Percentiles rank a stretch among this genome's conserved stretches.
Evolutionary conservation across 225 moss, liverwort and hornwort genomes (phyloP).

Genomic region (Bryum argenteum): DNA sequence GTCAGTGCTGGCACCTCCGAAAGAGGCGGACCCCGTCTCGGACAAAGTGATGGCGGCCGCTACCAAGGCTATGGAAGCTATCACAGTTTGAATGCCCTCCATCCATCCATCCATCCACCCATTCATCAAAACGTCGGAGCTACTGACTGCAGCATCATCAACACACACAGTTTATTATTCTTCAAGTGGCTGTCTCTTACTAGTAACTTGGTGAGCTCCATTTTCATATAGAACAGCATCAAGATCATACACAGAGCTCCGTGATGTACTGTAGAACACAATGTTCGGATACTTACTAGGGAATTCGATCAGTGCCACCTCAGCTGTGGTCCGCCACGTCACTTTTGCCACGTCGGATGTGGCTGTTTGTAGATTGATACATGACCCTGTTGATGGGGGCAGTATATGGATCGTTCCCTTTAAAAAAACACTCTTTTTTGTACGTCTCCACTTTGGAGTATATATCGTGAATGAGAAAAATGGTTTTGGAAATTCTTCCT

Average conservation of each 20-base stretch:
- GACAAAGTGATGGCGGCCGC: constrained; percentile 28
- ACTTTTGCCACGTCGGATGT: background rate
- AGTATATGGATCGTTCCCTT: background rate
- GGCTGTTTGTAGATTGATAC: constrained; percentile 28
- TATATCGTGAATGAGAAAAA: background rate
- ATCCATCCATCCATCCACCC: too few relatives aligned
- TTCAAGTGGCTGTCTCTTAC: constrained; percentile 1
- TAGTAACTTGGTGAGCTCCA: background rate
- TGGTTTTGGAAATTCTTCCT: too few relatives aligned
- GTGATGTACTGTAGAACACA: background rate
- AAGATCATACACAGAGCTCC: background rate
- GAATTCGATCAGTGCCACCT: constrained; percentile 10
- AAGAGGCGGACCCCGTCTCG: background rate
- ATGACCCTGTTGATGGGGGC: background rate
- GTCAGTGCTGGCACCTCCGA: constrained; percentile 18
- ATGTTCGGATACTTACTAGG: background rate
- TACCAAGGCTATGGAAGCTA: constrained; percentile 19
- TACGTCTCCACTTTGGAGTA: background rate
- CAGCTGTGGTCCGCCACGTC: constrained; percentile 7
- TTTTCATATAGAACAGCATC: background rate
- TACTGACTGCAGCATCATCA: too few relatives aligned
- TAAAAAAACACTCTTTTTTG: too few relatives aligned
- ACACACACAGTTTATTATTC: background rate
- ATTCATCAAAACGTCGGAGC: too few relatives aligned
- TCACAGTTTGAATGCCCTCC: constrained; percentile 25